Conservation (phyloP, 192 early-diverging fungal genomes). For the Glomus cerebriforme region DNA sequence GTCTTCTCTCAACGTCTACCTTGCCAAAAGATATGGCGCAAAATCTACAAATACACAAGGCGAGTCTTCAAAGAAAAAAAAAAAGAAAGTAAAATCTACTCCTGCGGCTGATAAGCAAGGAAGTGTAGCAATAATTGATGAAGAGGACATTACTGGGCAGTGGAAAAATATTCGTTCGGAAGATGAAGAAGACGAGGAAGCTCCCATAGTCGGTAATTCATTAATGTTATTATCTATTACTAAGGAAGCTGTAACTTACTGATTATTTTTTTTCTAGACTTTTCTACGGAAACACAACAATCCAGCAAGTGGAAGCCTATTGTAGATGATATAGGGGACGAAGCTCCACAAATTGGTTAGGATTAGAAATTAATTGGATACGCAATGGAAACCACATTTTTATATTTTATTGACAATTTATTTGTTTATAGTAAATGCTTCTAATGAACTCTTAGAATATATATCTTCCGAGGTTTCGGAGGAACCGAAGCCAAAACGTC, state of each 20-base stretch:
- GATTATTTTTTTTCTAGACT: background rate
- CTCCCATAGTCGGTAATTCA: background rate
- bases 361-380: background rate
- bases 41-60: background rate
- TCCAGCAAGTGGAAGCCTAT: slow-evolving; percentile 24
- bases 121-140: slow-evolving; percentile 18
- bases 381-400: too few relatives aligned
- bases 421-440: background rate
- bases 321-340: background rate
- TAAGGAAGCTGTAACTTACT: background rate
- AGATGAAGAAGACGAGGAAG: background rate
- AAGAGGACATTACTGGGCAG: slow-evolving; percentile 12
- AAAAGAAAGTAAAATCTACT: slow-evolving; percentile 2
- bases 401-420: background rate
- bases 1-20: slow-evolving; percentile 14
- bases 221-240: background rate
- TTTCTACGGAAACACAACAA: background rate
- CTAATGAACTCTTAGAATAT: background rate
- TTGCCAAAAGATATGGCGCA: slow-evolving; percentile 28
- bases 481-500: background rate
- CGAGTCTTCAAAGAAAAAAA: background rate
- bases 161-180: slow-evolving; percentile 19
- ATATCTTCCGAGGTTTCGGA: background rate
- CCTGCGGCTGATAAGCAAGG: background rate
- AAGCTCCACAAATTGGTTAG: slow-evolving; percentile 24